Evolutionary conservation across 1,139 yeast species (phyloP).

Genomic region (Yamadazyma diospyri): DNA sequence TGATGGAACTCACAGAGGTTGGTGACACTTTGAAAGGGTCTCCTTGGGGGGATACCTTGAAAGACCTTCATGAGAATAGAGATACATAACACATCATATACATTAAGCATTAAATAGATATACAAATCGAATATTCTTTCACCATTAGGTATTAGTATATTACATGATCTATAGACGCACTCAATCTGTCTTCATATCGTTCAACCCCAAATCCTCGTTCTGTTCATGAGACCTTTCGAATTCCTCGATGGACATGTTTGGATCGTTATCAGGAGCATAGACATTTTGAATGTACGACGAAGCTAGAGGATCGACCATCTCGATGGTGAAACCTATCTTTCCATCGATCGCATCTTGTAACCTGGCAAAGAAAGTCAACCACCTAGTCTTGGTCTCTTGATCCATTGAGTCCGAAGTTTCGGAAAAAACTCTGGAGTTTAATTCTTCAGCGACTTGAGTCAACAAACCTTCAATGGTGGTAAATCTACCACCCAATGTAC

Average conservation of each 20-base stretch:
- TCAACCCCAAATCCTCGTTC: constrained; percentile 88
- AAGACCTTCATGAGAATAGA: constrained; percentile 9
- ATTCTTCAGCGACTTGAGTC: constrained; percentile 84
- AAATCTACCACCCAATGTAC: constrained; percentile 97
- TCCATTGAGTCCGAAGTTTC: constrained; percentile 94
- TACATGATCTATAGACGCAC: too few relatives aligned
- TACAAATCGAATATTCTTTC: too few relatives aligned
- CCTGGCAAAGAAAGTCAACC: constrained; percentile 75
- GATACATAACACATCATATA: too few relatives aligned
- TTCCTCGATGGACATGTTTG: constrained; percentile 89
- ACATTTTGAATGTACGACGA: constrained; percentile 95
- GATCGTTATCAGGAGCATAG: constrained; percentile 97
- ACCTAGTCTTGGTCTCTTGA: constrained; percentile 64
- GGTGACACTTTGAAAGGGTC: constrained; percentile 26
- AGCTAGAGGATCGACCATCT: constrained; percentile 93
- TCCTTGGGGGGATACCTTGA: constrained; percentile 27
- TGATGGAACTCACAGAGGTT: constrained; percentile 20
- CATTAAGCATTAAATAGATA: too few relatives aligned
- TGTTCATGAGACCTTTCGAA: constrained; percentile 84
- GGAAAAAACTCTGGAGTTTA: constrained; percentile 79
- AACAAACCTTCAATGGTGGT: constrained; percentile 94
- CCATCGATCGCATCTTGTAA: constrained; percentile 84
- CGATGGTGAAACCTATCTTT: constrained; percentile 73
- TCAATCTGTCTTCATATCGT: constrained; percentile 61
- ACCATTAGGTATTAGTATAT: too few relatives aligned